Percentiles rank a stretch among this genome's conserved stretches.
Conservation (phyloP, 139 green algal genomes). For the Ettlia oleoabundans region DNA sequence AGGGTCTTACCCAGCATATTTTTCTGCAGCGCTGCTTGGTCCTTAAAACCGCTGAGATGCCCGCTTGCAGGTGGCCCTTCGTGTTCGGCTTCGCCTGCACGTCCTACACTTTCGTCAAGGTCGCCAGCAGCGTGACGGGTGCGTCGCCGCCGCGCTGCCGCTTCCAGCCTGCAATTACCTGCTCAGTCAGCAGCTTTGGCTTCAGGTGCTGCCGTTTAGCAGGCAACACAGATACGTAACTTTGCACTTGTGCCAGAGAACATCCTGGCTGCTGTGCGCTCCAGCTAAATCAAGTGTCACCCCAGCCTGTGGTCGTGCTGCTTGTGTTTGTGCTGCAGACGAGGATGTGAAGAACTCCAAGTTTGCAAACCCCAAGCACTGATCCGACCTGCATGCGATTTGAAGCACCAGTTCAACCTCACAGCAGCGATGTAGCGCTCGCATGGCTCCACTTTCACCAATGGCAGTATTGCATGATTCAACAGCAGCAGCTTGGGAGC, state of each 20-base stretch:
- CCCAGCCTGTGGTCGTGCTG: not conserved
- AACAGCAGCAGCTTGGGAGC: too few relatives aligned
- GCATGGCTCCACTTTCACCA: not conserved
- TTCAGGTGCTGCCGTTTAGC: too few relatives aligned
- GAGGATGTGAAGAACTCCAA: slow-evolving; percentile 56
- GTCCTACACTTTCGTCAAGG: slow-evolving; percentile 45
- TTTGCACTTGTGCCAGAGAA: too few relatives aligned
- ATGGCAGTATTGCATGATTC: too few relatives aligned
- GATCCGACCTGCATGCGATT: not conserved
- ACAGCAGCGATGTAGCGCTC: not conserved
- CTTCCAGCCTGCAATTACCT: not conserved
- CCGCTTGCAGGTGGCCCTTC: slow-evolving; percentile 57
- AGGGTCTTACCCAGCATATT: too few relatives aligned
- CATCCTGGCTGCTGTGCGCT: too few relatives aligned
- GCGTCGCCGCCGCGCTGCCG: not conserved
- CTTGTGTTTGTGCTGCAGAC: slow-evolving; percentile 24
- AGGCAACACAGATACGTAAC: too few relatives aligned
- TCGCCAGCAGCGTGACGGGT: slow-evolving; percentile 50
- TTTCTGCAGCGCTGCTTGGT: not conserved
- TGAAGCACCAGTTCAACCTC: not conserved
- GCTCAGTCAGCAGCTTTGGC: too few relatives aligned
- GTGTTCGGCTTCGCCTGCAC: slow-evolving; percentile 50
- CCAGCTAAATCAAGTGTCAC: too few relatives aligned
- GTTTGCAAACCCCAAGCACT: slow-evolving; percentile 53
- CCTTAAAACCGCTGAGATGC: not conserved